These are phyloP conservation scores for Malbranchea zuffiana DNA, from an alignment of 2,329 filamentous ascomycete genomes.

Conservation along the genomic window DNA sequence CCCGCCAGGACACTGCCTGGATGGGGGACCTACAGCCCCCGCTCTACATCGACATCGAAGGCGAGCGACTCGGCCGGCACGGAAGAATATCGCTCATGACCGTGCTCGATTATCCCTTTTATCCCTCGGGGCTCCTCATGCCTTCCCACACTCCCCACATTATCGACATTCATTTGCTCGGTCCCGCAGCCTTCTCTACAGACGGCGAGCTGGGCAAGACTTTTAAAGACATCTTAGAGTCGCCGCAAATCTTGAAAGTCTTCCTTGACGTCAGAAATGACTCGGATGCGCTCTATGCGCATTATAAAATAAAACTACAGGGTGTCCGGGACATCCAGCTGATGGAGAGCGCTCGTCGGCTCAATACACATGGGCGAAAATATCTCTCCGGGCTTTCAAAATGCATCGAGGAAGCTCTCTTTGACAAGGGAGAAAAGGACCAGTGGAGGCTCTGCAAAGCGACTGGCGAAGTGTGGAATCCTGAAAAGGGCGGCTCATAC, in stretches of 20 bases:
- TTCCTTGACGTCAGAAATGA: constrained; percentile 51
- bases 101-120: not conserved
- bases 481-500: constrained; percentile 36
- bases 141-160: constrained; percentile 29
- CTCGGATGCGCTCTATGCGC: constrained; percentile 44
- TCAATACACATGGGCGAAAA: constrained; percentile 9
- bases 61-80: constrained; percentile 33
- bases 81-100: constrained; percentile 38
- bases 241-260: constrained; percentile 36
- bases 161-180: constrained; percentile 37
- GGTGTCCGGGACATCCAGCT: constrained; percentile 46
- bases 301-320: constrained; percentile 34
- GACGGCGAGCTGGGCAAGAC: constrained; percentile 14
- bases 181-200: constrained; percentile 32
- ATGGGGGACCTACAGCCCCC: constrained; percentile 18
- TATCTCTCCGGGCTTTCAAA: constrained; percentile 28
- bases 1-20: constrained; percentile 13
- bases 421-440: constrained; percentile 13
- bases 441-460: constrained; percentile 14
- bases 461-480: constrained; percentile 26
- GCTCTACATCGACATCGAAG: constrained; percentile 43
- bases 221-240: constrained; percentile 38
- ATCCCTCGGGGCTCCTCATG: constrained; percentile 25
- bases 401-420: constrained; percentile 28
- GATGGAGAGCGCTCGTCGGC: constrained; percentile 40